A percentile compares a stretch with the other conserved stretches of the same genome.
These are phyloP conservation scores for Mycena polygramma DNA, from an alignment of 768 basidiomycete species.

Conservation along the genomic window DNA sequence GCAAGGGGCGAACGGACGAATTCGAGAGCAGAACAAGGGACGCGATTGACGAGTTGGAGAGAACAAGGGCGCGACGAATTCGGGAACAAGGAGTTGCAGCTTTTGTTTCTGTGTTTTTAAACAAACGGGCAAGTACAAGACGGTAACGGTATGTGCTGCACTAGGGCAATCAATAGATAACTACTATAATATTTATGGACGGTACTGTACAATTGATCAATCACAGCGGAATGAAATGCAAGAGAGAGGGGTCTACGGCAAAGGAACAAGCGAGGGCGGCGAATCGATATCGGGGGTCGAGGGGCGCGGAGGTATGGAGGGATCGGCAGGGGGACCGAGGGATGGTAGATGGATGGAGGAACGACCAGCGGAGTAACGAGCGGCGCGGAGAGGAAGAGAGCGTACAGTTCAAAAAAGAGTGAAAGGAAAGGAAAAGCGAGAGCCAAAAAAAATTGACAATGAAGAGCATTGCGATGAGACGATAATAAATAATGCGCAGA, in stretches of 20 bases:
- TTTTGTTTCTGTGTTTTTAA: neutral
- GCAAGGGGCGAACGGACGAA: too few relatives aligned
- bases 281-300: constrained; percentile 8
- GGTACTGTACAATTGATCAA: constrained; percentile 30
- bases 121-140: neutral
- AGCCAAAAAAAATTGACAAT: constrained; percentile 30
- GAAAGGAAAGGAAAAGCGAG: constrained; percentile 20
- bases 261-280: constrained; percentile 20
- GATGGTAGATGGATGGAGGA: neutral
- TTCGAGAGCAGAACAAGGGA: too few relatives aligned
- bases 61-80: neutral
- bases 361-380: neutral
- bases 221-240: constrained; percentile 31
- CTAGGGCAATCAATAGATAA: constrained; percentile 17
- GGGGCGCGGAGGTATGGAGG: neutral
- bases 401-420: constrained; percentile 13
- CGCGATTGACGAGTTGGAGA: too few relatives aligned
- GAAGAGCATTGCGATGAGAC: constrained; percentile 13
- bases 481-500: constrained; percentile 31
- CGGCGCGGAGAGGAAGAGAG: neutral
- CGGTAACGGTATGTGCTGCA: neutral
- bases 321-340: neutral
- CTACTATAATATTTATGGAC: constrained; percentile 36
- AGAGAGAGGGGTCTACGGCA: constrained; percentile 26
- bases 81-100: neutral